phyloP scores from a whole-genome alignment of 805 yeast genomes.

The Myxozyma sirexii region DNA sequence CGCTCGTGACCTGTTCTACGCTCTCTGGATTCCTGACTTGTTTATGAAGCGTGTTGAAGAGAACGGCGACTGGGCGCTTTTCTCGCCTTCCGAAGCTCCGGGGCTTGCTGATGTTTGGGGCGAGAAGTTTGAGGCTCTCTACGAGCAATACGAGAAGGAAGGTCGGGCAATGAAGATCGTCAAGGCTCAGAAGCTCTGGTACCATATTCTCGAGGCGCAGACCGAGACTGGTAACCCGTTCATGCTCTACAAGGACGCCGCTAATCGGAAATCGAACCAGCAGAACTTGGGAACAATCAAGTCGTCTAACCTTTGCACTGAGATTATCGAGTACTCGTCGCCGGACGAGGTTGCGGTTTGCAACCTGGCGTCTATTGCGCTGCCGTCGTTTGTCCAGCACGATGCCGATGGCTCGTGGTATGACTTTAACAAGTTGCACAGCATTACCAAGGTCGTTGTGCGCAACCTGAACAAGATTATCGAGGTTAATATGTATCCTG shows the following conservation, averaged over 20 bases:
- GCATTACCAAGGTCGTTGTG: constrained; percentile 73
- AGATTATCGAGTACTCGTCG: constrained; percentile 87
- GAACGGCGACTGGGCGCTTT: constrained; percentile 81
- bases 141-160: constrained; percentile 70
- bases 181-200: constrained; percentile 90
- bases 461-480: constrained; percentile 80
- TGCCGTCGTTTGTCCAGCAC: constrained; percentile 71
- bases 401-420: constrained; percentile 56
- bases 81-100: constrained; percentile 87
- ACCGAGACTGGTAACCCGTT: constrained; percentile 97
- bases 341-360: constrained; percentile 96
- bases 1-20: constrained; percentile 91
- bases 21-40: constrained; percentile 92
- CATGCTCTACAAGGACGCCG: constrained; percentile 89
- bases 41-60: constrained; percentile 88
- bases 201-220: constrained; percentile 84
- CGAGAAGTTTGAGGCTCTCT: constrained; percentile 73
- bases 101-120: constrained; percentile 84
- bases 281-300: constrained; percentile 90
- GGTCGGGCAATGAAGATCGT: constrained; percentile 65
- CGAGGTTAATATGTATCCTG: constrained; percentile 85
- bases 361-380: constrained; percentile 86
- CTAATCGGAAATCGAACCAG: constrained; percentile 86
- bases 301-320: constrained; percentile 93
- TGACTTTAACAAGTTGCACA: constrained; percentile 75